Conservation (phyloP, 306 rosid genomes). For the Gastrolobium bilobum region DNA sequence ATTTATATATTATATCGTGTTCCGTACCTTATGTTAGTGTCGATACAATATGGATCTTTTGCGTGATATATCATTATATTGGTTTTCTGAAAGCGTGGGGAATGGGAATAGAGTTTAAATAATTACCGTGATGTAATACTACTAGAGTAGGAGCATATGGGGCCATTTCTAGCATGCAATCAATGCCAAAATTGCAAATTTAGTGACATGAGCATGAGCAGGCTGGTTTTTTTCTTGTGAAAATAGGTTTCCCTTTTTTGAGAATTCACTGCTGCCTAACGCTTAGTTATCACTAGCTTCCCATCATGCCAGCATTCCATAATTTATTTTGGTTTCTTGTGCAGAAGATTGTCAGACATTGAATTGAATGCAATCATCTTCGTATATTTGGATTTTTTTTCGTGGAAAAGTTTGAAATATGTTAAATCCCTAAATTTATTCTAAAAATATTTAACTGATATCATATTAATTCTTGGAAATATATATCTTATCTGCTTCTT, state of each 20-base stretch:
- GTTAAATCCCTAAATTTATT: too few relatives aligned
- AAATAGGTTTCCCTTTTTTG: constrained; percentile 9
- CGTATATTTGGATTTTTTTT: neutral
- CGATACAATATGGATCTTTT: too few relatives aligned
- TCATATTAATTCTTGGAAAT: too few relatives aligned
- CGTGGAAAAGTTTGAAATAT: too few relatives aligned
- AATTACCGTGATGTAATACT: constrained; percentile 39
- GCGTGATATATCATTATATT: too few relatives aligned
- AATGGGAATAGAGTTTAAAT: constrained; percentile 20
- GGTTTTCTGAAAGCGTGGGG: constrained; percentile 20
- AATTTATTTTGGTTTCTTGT: constrained; percentile 16
- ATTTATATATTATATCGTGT: too few relatives aligned
- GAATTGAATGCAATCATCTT: neutral
- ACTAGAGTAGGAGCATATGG: neutral
- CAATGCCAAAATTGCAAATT: constrained; percentile 40
- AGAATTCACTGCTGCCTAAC: constrained; percentile 25
- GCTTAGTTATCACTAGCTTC: constrained; percentile 26
- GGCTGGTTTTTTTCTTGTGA: constrained; percentile 19
- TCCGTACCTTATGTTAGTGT: too few relatives aligned
- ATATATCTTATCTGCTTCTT: too few relatives aligned
- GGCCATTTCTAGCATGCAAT: constrained; percentile 23
- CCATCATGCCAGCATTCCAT: constrained; percentile 43
- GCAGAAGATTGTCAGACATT: neutral
- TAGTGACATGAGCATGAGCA: neutral
- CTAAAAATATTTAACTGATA: too few relatives aligned